Conservation (phyloP, 2,329 filamentous ascomycete species). For the Saccharata proteae region DNA sequence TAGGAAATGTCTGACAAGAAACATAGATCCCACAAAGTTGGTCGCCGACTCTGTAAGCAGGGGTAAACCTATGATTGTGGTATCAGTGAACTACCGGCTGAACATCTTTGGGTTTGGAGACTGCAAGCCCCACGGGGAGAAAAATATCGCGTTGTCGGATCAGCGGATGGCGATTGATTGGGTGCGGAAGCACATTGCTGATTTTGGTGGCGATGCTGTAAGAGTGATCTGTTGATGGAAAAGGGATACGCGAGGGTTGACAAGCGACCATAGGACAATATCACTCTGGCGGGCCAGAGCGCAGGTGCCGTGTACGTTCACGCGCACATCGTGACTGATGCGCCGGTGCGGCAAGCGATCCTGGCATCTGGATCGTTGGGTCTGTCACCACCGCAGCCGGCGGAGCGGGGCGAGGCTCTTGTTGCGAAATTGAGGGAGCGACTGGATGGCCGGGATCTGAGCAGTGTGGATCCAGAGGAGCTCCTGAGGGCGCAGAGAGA, state of each 20-base stretch:
- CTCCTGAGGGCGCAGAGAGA: slow-evolving; percentile 25
- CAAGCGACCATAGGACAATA: slow-evolving; percentile 17
- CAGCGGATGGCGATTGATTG: slow-evolving; percentile 24
- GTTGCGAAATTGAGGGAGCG: slow-evolving; percentile 17
- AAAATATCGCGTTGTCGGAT: slow-evolving; percentile 26
- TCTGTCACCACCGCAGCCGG: slow-evolving; percentile 31
- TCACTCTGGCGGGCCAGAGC: slow-evolving; percentile 35
- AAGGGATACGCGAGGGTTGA: background rate
- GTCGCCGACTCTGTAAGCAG: slow-evolving; percentile 19
- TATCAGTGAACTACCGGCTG: slow-evolving; percentile 32
- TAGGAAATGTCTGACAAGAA: no score
- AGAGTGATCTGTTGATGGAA: background rate
- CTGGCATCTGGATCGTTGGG: slow-evolving; percentile 32
- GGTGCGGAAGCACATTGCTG: slow-evolving; percentile 14
- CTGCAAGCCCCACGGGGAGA: slow-evolving; percentile 19
- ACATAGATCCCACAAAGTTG: slow-evolving; percentile 2
- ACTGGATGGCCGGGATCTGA: slow-evolving; percentile 12
- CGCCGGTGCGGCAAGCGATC: slow-evolving; percentile 22
- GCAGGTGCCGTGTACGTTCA: slow-evolving; percentile 35
- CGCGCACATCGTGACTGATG: slow-evolving; percentile 26
- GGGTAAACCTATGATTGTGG: slow-evolving; percentile 28
- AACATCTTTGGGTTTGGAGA: slow-evolving; percentile 36
- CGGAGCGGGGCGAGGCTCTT: slow-evolving; percentile 19
- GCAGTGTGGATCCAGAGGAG: slow-evolving; percentile 17
- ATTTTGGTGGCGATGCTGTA: slow-evolving; percentile 19